A percentile compares a stretch with the other conserved stretches of the same genome.
phyloP scores from a whole-genome alignment of 352 stramenopile species.

The Plasmopara halstedii region DNA sequence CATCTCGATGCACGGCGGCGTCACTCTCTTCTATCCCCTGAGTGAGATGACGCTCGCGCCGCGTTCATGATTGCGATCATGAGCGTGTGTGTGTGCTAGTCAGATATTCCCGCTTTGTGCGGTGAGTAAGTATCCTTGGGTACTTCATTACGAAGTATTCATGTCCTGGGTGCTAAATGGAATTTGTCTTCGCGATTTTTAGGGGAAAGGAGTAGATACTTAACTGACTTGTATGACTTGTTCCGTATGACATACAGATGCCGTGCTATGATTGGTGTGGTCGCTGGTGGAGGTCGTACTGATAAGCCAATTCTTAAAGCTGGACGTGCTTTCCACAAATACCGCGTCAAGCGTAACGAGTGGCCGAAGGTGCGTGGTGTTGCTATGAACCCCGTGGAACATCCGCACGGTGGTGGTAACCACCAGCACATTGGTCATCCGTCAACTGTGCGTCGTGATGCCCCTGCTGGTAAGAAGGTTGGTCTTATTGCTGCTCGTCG shows the following conservation, averaged over 20 bases:
- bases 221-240: constrained; percentile 30
- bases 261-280: constrained; percentile 95
- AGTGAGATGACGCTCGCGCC: constrained; percentile 18
- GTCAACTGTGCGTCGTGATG: constrained; percentile 92
- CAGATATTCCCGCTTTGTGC: constrained; percentile 51
- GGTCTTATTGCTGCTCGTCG: constrained; percentile 97
- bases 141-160: background rate
- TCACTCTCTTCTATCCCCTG: constrained; percentile 6
- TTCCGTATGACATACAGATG: constrained; percentile 57
- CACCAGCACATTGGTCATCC: constrained; percentile 99
- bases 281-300: constrained; percentile 96
- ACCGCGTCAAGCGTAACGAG: constrained; percentile 98
- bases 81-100: constrained; percentile 30
- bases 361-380: constrained; percentile 99
- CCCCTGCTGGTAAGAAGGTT: constrained; percentile 97
- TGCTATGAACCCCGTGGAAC: constrained; percentile 99
- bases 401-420: constrained; percentile 99
- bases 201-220: background rate
- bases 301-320: constrained; percentile 99
- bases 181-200: constrained; percentile 1
- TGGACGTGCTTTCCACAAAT: constrained; percentile 97
- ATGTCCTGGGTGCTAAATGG: constrained; percentile 2
- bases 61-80: constrained; percentile 4
- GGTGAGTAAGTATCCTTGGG: constrained; percentile 75
- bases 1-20: constrained; percentile 30